A percentile compares a stretch with the other conserved stretches of the same genome.
phyloP scores from a whole-genome alignment of 2,329 filamentous ascomycete genomes.

The Aspergillus piperis region DNA sequence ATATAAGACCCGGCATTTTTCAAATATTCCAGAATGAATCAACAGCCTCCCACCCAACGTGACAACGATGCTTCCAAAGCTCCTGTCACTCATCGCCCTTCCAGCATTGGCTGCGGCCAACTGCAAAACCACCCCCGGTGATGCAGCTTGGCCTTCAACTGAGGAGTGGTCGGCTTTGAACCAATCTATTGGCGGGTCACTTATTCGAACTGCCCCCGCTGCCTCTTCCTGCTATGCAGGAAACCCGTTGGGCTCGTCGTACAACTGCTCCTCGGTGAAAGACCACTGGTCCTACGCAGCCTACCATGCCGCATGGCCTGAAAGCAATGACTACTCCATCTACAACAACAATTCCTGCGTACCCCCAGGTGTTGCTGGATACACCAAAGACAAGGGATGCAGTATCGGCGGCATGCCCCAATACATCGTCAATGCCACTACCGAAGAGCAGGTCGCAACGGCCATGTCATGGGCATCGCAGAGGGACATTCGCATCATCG shows the following conservation, averaged over 20 bases:
- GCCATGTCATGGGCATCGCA: constrained; percentile 32
- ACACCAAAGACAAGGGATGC: constrained; percentile 28
- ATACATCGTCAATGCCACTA: constrained; percentile 38
- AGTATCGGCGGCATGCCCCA: constrained; percentile 31
- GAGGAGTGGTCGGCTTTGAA: constrained; percentile 28
- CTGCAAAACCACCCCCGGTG: constrained; percentile 22
- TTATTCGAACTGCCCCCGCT: constrained; percentile 28
- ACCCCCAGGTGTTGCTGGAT: constrained; percentile 28
- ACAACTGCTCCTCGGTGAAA: constrained; percentile 27
- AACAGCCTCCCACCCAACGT: too few relatives aligned
- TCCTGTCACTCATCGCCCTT: too few relatives aligned
- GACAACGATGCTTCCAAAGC: too few relatives aligned
- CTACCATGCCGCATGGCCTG: constrained; percentile 35
- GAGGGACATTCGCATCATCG: constrained; percentile 27
- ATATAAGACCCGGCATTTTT: too few relatives aligned
- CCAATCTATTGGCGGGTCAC: constrained; percentile 20
- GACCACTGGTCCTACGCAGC: constrained; percentile 31
- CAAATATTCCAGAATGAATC: too few relatives aligned
- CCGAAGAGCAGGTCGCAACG: constrained; percentile 28
- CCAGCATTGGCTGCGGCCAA: background rate
- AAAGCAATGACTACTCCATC: constrained; percentile 33
- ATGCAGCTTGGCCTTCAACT: constrained; percentile 21
- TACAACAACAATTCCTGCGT: constrained; percentile 39
- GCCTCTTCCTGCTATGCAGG: constrained; percentile 36
- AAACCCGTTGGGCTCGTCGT: constrained; percentile 28